phyloP scores from a whole-genome alignment of 495 filamentous ascomycete species.

The Halenospora varia region DNA sequence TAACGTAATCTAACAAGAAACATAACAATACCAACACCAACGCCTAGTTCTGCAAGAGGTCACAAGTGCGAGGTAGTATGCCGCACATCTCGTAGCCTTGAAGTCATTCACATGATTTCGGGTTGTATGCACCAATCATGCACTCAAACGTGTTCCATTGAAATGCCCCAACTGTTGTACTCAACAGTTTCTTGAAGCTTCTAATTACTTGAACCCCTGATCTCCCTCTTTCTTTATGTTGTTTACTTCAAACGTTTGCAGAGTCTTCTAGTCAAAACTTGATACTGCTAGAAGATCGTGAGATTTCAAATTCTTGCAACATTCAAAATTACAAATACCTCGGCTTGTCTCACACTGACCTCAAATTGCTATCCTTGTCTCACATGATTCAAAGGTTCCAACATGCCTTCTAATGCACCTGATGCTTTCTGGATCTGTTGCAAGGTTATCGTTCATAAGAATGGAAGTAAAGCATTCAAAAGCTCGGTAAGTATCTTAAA shows the following conservation, averaged over 20 bases:
- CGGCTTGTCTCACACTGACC: background rate
- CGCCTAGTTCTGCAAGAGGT: background rate
- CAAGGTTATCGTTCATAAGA: background rate
- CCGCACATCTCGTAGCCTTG: background rate
- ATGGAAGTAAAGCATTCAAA: background rate
- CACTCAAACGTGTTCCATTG: background rate
- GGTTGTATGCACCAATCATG: background rate
- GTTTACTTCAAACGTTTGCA: too few relatives aligned
- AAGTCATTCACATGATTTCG: background rate
- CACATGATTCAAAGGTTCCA: background rate
- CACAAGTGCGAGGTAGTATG: background rate
- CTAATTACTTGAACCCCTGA: background rate
- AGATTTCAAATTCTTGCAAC: background rate
- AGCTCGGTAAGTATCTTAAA: background rate
- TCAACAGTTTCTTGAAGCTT: background rate
- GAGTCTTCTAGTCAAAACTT: too few relatives aligned
- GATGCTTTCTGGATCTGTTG: conserved; percentile 2
- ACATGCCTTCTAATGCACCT: background rate
- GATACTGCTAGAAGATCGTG: too few relatives aligned
- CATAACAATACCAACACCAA: background rate
- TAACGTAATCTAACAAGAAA: background rate
- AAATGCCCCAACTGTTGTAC: background rate
- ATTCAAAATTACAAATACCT: background rate
- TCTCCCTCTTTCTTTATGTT: background rate
- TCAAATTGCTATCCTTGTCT: background rate